Evolutionary conservation across 2,329 filamentous ascomycete genomes (phyloP).

Genomic region (Sarocladium strictum): DNA sequence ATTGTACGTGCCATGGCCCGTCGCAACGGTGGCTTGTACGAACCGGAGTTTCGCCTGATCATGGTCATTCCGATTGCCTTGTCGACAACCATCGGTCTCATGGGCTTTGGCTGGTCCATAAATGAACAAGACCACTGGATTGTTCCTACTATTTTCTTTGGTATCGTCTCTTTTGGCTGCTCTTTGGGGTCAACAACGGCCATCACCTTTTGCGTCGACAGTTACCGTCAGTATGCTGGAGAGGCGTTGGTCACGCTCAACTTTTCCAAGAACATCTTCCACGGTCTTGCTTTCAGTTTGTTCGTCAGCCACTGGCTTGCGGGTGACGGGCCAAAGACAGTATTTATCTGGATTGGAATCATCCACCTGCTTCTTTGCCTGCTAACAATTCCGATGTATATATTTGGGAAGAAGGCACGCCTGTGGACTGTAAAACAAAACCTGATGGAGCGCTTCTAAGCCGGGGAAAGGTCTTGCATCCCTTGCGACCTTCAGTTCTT

Average conservation of each 20-base stretch:
- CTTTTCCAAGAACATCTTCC: slow-evolving; percentile 89
- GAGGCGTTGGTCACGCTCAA: slow-evolving; percentile 93
- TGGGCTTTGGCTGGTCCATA: slow-evolving; percentile 95
- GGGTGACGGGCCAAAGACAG: slow-evolving; percentile 64
- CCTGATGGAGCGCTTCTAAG: slow-evolving; percentile 69
- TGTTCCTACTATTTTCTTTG: slow-evolving; percentile 89
- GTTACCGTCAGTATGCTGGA: slow-evolving; percentile 86
- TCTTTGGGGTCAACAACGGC: slow-evolving; percentile 83
- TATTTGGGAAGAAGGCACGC: slow-evolving; percentile 81
- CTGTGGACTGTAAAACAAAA: slow-evolving; percentile 93
- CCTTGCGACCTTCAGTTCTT: no score
- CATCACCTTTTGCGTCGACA: slow-evolving; percentile 92
- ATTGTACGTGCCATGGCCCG: slow-evolving; percentile 77
- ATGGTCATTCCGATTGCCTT: slow-evolving; percentile 80
- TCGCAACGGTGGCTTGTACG: slow-evolving; percentile 87
- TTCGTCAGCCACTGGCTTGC: slow-evolving; percentile 86
- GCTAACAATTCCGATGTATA: slow-evolving; percentile 83
- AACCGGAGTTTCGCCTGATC: slow-evolving; percentile 85
- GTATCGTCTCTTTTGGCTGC: slow-evolving; percentile 86
- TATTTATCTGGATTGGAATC: slow-evolving; percentile 77
- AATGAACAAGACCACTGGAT: slow-evolving; percentile 74
- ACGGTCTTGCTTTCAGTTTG: slow-evolving; percentile 81
- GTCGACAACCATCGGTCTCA: slow-evolving; percentile 76
- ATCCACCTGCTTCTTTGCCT: slow-evolving; percentile 75
- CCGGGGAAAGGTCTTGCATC: background rate